Percentiles rank a stretch among this genome's conserved stretches.
These are phyloP conservation scores for Hypoxylon sp. DNA, from an alignment of 2,329 filamentous ascomycete species.

Conservation along the genomic window DNA sequence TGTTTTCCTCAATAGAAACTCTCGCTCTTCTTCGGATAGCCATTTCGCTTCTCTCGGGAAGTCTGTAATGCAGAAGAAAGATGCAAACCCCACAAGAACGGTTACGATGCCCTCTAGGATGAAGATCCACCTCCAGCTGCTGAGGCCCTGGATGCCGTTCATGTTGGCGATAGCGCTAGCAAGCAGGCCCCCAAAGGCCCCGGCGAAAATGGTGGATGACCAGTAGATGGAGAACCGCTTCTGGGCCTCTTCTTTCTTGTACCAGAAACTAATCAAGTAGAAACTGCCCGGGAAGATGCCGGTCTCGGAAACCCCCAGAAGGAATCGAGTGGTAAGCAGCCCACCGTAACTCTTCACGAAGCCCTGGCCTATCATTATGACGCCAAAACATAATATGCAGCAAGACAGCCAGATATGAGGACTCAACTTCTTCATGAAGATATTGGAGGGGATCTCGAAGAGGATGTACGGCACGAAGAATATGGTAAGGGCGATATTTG, in stretches of 20 bases:
- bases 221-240: slow-evolving; percentile 71
- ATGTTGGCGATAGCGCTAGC: slow-evolving; percentile 63
- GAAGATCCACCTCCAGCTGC: slow-evolving; percentile 74
- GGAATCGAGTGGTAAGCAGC: slow-evolving; percentile 60
- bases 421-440: slow-evolving; percentile 36
- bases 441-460: slow-evolving; percentile 43
- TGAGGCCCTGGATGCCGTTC: slow-evolving; percentile 59
- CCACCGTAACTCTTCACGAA: slow-evolving; percentile 61
- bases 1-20: slow-evolving; percentile 45
- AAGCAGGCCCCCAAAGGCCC: slow-evolving; percentile 71
- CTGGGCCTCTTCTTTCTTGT: slow-evolving; percentile 68
- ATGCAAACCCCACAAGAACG: slow-evolving; percentile 49
- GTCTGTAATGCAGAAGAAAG: slow-evolving; percentile 35
- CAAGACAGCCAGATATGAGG: slow-evolving; percentile 35
- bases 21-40: slow-evolving; percentile 47
- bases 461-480: slow-evolving; percentile 43
- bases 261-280: slow-evolving; percentile 73
- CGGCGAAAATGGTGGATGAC: slow-evolving; percentile 67
- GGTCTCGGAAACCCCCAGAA: slow-evolving; percentile 64
- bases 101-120: slow-evolving; percentile 60
- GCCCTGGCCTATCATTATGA: slow-evolving; percentile 62
- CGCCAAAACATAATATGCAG: slow-evolving; percentile 56
- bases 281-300: slow-evolving; percentile 66
- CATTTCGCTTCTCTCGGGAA: slow-evolving; percentile 40
- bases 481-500: slow-evolving; percentile 38